These are phyloP conservation scores for Crotalaria pallida DNA, from an alignment of 306 rosid genomes.

Conservation along the genomic window DNA sequence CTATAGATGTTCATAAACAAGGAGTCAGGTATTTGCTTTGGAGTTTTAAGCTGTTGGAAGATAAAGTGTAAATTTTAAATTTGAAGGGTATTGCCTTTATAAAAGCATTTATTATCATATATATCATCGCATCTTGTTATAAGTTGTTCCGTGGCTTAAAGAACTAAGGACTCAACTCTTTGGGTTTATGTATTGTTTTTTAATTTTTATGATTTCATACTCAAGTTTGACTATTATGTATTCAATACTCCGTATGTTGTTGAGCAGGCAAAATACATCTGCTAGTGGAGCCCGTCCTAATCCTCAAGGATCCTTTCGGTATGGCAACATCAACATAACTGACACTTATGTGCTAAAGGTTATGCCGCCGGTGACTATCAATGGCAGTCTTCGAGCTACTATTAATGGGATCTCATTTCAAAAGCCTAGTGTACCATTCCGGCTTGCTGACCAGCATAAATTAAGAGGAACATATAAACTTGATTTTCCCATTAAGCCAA, in stretches of 20 bases:
- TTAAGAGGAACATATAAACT: constrained; percentile 72
- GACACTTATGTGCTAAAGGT: constrained; percentile 61
- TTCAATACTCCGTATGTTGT: constrained; percentile 10
- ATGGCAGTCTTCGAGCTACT: constrained; percentile 48
- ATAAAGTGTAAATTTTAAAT: not conserved
- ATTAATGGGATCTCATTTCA: constrained; percentile 78
- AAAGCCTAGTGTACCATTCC: constrained; percentile 65
- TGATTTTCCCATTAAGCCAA: constrained; percentile 68
- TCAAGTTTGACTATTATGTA: not conserved
- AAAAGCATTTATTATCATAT: not conserved
- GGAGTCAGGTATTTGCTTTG: not conserved
- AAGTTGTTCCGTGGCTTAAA: not conserved
- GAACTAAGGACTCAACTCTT: not conserved
- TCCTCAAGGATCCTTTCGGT: constrained; percentile 88
- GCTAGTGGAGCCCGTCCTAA: constrained; percentile 97
- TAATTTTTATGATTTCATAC: not conserved
- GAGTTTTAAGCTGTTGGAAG: not conserved
- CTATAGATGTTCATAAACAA: not conserved
- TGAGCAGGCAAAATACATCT: constrained; percentile 65
- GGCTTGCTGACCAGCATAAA: constrained; percentile 67
- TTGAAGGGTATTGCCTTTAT: not conserved
- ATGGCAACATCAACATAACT: constrained; percentile 76
- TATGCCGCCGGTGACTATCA: constrained; percentile 46
- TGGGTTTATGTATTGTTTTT: not conserved
- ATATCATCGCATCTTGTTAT: not conserved